A percentile compares a stretch with the other conserved stretches of the same genome.
These are phyloP conservation scores for Tuber brumale DNA, from an alignment of 495 filamentous ascomycete species.

Conservation along the genomic window DNA sequence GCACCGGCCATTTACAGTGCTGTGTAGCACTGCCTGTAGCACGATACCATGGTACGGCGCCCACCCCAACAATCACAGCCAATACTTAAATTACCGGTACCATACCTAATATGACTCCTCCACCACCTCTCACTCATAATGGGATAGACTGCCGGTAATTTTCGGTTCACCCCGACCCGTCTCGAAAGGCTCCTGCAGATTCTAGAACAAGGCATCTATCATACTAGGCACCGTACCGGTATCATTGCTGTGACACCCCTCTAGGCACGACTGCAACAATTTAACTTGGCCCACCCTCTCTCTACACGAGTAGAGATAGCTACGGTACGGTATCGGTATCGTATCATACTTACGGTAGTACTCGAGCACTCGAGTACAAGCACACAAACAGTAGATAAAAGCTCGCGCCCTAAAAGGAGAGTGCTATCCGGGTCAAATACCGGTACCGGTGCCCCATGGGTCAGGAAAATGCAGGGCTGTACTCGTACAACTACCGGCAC, in stretches of 20 bases:
- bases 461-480: not conserved
- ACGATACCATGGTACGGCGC: not conserved
- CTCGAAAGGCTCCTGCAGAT: not conserved
- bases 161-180: not conserved
- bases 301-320: no score
- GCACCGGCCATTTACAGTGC: not conserved
- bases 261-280: not conserved
- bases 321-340: no score
- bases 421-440: not conserved
- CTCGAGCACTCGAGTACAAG: not conserved
- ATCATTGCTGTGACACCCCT: not conserved
- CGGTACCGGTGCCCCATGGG: not conserved
- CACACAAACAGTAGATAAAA: not conserved
- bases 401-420: not conserved
- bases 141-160: not conserved
- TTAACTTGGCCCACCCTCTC: no score
- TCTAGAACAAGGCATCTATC: not conserved
- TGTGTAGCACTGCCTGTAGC: not conserved
- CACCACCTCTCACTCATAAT: not conserved
- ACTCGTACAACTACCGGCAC: no score
- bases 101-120: not conserved
- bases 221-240: no score
- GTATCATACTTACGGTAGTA: no score
- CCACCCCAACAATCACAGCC: no score
- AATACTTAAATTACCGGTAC: no score